Percentiles rank a stretch among this genome's conserved stretches.
These are phyloP conservation scores for Marasmius tenuissimus DNA, from an alignment of 1,284 basidiomycete genomes.

Conservation along the genomic window DNA sequence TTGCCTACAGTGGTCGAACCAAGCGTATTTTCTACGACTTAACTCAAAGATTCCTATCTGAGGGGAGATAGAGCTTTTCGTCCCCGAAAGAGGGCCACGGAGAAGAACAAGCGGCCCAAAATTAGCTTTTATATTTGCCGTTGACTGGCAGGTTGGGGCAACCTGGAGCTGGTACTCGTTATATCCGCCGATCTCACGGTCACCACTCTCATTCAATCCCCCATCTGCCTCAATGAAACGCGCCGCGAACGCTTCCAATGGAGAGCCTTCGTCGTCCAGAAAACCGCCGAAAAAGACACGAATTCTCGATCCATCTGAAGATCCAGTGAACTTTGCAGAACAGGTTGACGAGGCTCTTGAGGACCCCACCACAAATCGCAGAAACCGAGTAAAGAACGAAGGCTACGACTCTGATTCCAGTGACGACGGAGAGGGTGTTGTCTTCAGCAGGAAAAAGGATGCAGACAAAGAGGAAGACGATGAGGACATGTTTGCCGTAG, in stretches of 20 bases:
- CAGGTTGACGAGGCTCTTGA: conserved; percentile 75
- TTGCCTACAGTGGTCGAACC: too few relatives aligned
- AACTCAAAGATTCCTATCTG: too few relatives aligned
- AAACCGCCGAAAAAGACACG: conserved; percentile 71
- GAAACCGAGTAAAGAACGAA: conserved; percentile 75
- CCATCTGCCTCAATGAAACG: conserved; percentile 56
- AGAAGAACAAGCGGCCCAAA: too few relatives aligned
- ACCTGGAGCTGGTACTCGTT: too few relatives aligned
- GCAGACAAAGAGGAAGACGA: conserved; percentile 58
- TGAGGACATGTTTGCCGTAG: conserved; percentile 88
- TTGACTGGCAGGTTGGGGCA: too few relatives aligned
- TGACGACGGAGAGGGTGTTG: conserved; percentile 90
- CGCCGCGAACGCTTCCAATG: conserved; percentile 40
- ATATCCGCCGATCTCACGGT: too few relatives aligned
- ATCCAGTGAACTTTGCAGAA: conserved; percentile 72
- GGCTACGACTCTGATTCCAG: conserved; percentile 95
- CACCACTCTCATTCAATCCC: conserved; percentile 37
- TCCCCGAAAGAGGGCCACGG: too few relatives aligned
- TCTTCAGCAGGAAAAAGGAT: conserved; percentile 67
- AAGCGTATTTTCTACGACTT: too few relatives aligned
- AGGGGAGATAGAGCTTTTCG: too few relatives aligned
- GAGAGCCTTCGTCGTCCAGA: conserved; percentile 35
- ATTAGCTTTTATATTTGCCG: too few relatives aligned
- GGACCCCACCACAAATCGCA: conserved; percentile 52
- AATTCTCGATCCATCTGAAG: conserved; percentile 75